Conservation (phyloP, 208 protist genomes). For the Kentomonas sorsogonicus region DNA sequence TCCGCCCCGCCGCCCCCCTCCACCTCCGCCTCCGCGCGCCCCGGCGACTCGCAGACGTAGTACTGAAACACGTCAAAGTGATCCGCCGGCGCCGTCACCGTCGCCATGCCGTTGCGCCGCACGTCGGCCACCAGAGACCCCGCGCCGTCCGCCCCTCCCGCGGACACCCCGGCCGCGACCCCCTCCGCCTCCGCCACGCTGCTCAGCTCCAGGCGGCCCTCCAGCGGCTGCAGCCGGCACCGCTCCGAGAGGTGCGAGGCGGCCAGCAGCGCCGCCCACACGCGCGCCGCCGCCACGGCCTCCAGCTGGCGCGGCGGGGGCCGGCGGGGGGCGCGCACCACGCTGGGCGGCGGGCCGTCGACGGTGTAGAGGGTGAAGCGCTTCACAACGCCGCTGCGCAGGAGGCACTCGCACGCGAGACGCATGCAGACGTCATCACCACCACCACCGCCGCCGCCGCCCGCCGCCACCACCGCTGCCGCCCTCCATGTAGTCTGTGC, state of each 20-base stretch:
- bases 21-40: neutral
- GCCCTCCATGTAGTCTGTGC: too few species aligned
- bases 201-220: constrained; percentile 34
- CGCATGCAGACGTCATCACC: neutral
- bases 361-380: constrained; percentile 34
- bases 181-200: constrained; percentile 14
- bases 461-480: too few species aligned
- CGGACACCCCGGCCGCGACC: neutral
- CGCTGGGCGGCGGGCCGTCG: constrained; percentile 24
- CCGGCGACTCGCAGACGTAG: neutral
- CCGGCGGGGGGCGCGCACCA: neutral
- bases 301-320: constrained; percentile 25
- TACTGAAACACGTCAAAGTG: constrained; percentile 8
- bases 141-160: neutral
- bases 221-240: constrained; percentile 29
- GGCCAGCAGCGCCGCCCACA: constrained; percentile 33
- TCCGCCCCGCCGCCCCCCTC: constrained; percentile 4
- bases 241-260: constrained; percentile 26
- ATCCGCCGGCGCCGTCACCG: neutral
- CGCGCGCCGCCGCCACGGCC: constrained; percentile 23
- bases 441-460: too few species aligned
- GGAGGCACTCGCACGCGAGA: constrained; percentile 33
- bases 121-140: neutral
- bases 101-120: neutral
- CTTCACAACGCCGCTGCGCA: constrained; percentile 28